Evolutionary conservation across 1,284 basidiomycete genomes (phyloP).

Genomic region (Coniferiporia weirii): DNA sequence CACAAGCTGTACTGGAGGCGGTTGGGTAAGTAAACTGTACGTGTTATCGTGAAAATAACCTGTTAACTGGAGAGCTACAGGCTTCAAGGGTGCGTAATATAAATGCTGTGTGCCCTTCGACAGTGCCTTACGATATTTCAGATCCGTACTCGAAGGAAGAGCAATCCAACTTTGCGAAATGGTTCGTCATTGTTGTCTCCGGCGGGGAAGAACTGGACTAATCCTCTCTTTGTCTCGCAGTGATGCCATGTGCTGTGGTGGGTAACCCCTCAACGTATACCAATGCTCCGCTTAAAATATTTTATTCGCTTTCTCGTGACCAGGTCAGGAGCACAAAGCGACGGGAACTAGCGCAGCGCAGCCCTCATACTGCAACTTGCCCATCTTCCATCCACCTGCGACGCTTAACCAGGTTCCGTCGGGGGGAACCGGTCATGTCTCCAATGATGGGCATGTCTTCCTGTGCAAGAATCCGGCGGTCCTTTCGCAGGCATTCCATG

Average conservation of each 20-base stretch:
- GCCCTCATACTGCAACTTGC: slow-evolving; percentile 51
- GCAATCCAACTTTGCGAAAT: slow-evolving; percentile 47
- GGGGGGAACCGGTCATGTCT: slow-evolving; percentile 43
- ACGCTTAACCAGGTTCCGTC: slow-evolving; percentile 22
- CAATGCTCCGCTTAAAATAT: not conserved
- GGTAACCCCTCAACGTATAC: not conserved
- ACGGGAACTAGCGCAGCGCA: slow-evolving; percentile 35
- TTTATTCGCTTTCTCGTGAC: not conserved
- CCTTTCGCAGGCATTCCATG: slow-evolving; percentile 52
- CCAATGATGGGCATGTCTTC: slow-evolving; percentile 51
- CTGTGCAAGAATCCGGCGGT: slow-evolving; percentile 50
- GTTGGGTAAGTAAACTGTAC: slow-evolving; percentile 33
- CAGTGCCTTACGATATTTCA: slow-evolving; percentile 18
- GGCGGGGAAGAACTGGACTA: not conserved
- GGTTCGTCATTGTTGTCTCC: slow-evolving; percentile 22
- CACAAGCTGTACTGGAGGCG: slow-evolving; percentile 55
- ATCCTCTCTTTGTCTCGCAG: slow-evolving; percentile 27
- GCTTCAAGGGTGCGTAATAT: slow-evolving; percentile 27
- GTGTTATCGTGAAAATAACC: not conserved
- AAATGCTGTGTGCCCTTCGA: not conserved
- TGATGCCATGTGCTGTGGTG: slow-evolving; percentile 51
- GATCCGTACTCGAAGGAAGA: slow-evolving; percentile 58
- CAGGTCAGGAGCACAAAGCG: slow-evolving; percentile 47
- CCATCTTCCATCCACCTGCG: slow-evolving; percentile 47
- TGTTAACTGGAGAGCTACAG: slow-evolving; percentile 14